A percentile compares a stretch with the other conserved stretches of the same genome.
phyloP scores from a whole-genome alignment of 768 basidiomycete species.

The Dendrothele bispora region DNA sequence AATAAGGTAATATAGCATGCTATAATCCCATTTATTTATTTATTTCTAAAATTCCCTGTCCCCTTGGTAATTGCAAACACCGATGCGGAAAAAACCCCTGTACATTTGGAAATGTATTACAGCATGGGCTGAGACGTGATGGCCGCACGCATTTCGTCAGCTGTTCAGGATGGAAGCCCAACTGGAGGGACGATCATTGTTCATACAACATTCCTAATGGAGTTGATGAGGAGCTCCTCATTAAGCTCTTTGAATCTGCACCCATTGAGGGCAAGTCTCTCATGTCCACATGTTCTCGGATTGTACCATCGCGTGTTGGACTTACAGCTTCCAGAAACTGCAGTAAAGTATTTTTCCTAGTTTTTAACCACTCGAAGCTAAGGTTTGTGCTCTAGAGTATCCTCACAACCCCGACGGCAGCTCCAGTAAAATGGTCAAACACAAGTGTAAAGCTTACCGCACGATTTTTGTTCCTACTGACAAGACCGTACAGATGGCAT shows the following conservation, averaged over 20 bases:
- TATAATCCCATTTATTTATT: too few species aligned
- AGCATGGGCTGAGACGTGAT: neutral
- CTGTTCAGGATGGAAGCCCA: neutral
- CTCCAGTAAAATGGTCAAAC: neutral
- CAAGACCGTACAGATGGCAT: neutral
- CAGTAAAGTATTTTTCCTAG: neutral
- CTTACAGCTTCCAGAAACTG: neutral
- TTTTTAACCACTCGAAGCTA: neutral
- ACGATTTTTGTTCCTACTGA: neutral
- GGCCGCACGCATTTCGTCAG: neutral
- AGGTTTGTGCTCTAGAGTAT: neutral
- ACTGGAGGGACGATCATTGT: neutral
- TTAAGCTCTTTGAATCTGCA: neutral
- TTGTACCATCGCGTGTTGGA: neutral
- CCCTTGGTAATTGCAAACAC: too few species aligned
- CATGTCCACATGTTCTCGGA: neutral
- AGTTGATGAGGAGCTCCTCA: neutral
- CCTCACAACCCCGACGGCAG: neutral
- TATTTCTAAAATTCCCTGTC: too few species aligned
- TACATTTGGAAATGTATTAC: too few species aligned
- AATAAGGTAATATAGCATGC: too few species aligned
- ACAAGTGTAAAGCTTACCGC: neutral
- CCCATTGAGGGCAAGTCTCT: neutral
- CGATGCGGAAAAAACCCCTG: too few species aligned
- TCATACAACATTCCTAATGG: neutral